Conservation (phyloP, 306 rosid species). For the Quercus glauca region DNA sequence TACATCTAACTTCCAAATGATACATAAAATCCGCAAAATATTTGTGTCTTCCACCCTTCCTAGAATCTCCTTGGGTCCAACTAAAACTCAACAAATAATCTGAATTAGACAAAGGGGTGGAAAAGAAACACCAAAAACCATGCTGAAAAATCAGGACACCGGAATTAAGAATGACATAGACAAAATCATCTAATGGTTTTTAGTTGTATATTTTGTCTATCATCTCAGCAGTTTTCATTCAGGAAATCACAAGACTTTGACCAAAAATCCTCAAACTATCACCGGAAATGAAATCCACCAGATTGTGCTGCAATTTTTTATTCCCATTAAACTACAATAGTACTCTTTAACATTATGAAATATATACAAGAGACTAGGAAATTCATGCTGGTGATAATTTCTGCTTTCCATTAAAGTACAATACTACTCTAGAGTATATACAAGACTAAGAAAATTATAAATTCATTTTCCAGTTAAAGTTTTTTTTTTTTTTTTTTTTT, state of each 20-base stretch:
- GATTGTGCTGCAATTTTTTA: conserved; percentile 1
- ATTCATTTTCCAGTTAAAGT: no score
- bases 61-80: background rate
- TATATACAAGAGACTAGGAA: background rate
- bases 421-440: background rate
- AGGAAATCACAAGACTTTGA: conserved; percentile 6
- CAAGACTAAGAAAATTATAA: background rate
- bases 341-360: background rate
- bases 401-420: conserved; percentile 1
- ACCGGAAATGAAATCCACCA: conserved; percentile 10
- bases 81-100: no score
- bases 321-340: background rate
- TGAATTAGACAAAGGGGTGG: no score
- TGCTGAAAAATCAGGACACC: background rate
- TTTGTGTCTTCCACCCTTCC: background rate
- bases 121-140: no score
- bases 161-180: background rate
- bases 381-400: background rate
- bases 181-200: conserved; percentile 9
- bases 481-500: no score
- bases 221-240: conserved; percentile 14
- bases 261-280: conserved; percentile 10
- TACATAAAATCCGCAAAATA: background rate
- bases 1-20: background rate
- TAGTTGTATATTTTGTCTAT: conserved; percentile 10